A percentile compares a stretch with the other conserved stretches of the same genome.
phyloP scores from a whole-genome alignment of 1,139 yeast genomes.

The Hansenula sp. region DNA sequence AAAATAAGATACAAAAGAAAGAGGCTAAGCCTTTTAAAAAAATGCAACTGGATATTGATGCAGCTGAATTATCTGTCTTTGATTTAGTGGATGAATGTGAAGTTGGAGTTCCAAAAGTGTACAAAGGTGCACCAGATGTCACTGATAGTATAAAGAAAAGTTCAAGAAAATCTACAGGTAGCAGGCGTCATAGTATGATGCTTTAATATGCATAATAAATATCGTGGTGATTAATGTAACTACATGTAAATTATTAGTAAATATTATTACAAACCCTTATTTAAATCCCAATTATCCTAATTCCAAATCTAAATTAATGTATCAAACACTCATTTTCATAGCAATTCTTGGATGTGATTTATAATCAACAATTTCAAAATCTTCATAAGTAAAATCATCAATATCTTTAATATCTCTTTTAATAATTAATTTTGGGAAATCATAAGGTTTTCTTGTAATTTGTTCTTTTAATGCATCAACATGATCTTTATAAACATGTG shows the following conservation, averaged over 20 bases:
- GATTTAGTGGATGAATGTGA: slow-evolving; percentile 23
- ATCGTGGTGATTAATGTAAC: too few species aligned
- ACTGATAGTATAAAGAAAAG: slow-evolving; percentile 11
- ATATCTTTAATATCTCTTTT: slow-evolving; percentile 64
- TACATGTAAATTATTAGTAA: background rate
- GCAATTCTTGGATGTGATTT: slow-evolving; percentile 79
- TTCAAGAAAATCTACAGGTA: slow-evolving; percentile 12
- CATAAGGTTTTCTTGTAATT: slow-evolving; percentile 64
- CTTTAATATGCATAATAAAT: too few species aligned
- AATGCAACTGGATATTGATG: slow-evolving; percentile 5
- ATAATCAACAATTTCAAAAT: slow-evolving; percentile 75
- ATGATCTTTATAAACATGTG: slow-evolving; percentile 91
- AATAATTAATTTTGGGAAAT: slow-evolving; percentile 74
- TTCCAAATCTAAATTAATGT: background rate
- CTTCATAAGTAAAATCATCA: slow-evolving; percentile 86
- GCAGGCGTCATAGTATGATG: slow-evolving; percentile 22
- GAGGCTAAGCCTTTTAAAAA: slow-evolving; percentile 5
- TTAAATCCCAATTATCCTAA: background rate
- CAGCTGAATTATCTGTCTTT: slow-evolving; percentile 21
- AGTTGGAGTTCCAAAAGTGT: slow-evolving; percentile 23
- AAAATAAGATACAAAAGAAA: slow-evolving; percentile 13
- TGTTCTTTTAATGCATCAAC: slow-evolving; percentile 86
- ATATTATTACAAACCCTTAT: too few species aligned
- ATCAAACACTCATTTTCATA: slow-evolving; percentile 72
- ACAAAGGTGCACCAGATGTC: slow-evolving; percentile 20